A percentile compares a stretch with the other conserved stretches of the same genome.
Evolutionary conservation across 495 filamentous ascomycete species (phyloP).

Genomic region (Thozetella sp.): DNA sequence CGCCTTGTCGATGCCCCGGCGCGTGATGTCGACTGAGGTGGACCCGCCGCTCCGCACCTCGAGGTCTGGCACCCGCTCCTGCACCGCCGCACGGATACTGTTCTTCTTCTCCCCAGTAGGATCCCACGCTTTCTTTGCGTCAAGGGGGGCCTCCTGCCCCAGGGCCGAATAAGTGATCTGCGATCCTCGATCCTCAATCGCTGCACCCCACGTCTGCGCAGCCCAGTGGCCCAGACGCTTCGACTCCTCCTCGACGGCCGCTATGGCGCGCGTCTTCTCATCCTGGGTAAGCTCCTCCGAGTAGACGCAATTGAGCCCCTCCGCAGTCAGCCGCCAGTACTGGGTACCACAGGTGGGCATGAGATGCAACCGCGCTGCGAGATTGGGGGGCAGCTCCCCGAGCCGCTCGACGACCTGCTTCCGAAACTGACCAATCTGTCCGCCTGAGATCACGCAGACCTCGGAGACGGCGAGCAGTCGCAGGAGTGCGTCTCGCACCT

Average conservation of each 20-base stretch:
- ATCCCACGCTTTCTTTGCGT: constrained; percentile 11
- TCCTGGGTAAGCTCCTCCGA: not conserved
- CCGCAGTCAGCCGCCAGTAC: not conserved
- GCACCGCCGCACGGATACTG: not conserved
- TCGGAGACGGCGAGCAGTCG: constrained; percentile 12
- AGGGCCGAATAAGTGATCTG: constrained; percentile 29
- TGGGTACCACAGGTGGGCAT: not conserved
- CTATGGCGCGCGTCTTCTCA: not conserved
- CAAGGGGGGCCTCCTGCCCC: constrained; percentile 22
- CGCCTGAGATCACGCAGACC: constrained; percentile 14
- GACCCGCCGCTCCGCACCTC: constrained; percentile 27
- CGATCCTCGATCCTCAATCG: constrained; percentile 26
- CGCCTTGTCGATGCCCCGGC: constrained; percentile 23
- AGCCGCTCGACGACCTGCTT: constrained; percentile 17
- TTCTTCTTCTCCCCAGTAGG: not conserved
- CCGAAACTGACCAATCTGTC: constrained; percentile 12
- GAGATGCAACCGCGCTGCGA: not conserved
- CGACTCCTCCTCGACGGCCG: not conserved
- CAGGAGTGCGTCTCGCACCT: constrained; percentile 9
- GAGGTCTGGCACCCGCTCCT: constrained; percentile 17
- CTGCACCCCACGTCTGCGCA: constrained; percentile 23
- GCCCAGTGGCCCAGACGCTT: not conserved
- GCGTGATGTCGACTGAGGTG: constrained; percentile 24
- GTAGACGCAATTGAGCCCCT: not conserved
- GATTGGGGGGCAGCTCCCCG: not conserved